phyloP scores from a whole-genome alignment of 2,329 filamentous ascomycete species.

The Trichoderma atroviride region DNA sequence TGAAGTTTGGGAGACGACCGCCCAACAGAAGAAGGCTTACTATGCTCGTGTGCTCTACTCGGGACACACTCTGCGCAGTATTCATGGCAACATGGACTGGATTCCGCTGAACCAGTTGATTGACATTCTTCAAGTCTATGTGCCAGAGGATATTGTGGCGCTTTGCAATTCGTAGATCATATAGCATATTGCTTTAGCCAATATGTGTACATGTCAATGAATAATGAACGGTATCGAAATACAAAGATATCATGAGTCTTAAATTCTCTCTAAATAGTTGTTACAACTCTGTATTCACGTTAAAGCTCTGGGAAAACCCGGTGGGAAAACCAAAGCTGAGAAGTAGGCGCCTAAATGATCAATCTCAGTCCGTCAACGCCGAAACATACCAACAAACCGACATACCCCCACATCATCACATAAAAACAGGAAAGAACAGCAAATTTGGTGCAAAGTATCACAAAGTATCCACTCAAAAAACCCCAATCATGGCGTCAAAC shows the following conservation, averaged over 20 bases:
- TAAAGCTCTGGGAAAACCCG: slow-evolving; percentile 11
- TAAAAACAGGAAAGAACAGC: not conserved
- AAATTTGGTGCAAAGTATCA: not conserved
- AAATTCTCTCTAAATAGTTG: not conserved
- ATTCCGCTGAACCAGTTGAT: slow-evolving; percentile 10
- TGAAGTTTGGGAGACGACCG: slow-evolving; percentile 19
- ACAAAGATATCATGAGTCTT: not conserved
- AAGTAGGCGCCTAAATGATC: not conserved
- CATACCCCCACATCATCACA: not conserved
- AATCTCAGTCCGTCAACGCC: not conserved
- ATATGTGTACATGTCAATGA: not conserved
- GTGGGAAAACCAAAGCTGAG: slow-evolving; percentile 15
- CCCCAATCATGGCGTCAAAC: not conserved
- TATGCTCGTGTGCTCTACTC: slow-evolving; percentile 21
- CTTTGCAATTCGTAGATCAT: slow-evolving; percentile 10
- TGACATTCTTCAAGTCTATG: slow-evolving; percentile 14
- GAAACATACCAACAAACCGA: not conserved
- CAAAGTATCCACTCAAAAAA: not conserved
- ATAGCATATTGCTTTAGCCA: not conserved
- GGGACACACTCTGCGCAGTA: slow-evolving; percentile 15
- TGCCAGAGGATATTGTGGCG: slow-evolving; percentile 16
- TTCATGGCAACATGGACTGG: slow-evolving; percentile 15
- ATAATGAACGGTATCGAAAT: not conserved
- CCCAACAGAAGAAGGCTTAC: not conserved
- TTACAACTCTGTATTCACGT: not conserved